Conservation (phyloP, 1,284 basidiomycete species). For the Sutorius eximius region DNA sequence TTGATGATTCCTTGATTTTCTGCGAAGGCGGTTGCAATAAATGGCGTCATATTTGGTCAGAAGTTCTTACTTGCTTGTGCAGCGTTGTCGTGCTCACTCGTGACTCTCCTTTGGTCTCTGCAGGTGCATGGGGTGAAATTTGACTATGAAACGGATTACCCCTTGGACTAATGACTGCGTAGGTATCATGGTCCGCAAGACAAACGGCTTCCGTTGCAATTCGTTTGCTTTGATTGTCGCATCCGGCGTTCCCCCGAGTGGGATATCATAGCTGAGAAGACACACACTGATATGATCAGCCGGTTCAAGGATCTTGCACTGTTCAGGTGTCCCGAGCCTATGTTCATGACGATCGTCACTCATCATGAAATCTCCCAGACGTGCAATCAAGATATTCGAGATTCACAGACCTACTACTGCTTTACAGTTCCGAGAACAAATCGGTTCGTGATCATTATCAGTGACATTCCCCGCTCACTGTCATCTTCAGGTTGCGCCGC, state of each 20-base stretch:
- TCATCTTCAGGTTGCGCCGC: slow-evolving; percentile 50
- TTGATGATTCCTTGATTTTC: slow-evolving; percentile 52
- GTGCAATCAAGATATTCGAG: slow-evolving; percentile 73
- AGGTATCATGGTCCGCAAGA: slow-evolving; percentile 66
- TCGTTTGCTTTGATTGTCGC: slow-evolving; percentile 71
- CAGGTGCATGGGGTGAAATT: slow-evolving; percentile 75
- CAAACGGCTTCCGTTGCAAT: slow-evolving; percentile 53
- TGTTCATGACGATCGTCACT: background rate
- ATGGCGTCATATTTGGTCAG: slow-evolving; percentile 76
- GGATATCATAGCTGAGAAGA: slow-evolving; percentile 60
- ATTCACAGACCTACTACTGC: slow-evolving; percentile 46
- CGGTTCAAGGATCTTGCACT: slow-evolving; percentile 66
- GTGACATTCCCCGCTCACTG: slow-evolving; percentile 6
- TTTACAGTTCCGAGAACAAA: slow-evolving; percentile 55
- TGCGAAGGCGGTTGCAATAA: slow-evolving; percentile 68
- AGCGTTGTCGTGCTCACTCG: slow-evolving; percentile 5
- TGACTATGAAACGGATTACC: background rate
- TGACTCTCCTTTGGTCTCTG: background rate
- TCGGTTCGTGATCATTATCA: slow-evolving; percentile 45
- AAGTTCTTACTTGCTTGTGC: slow-evolving; percentile 2
- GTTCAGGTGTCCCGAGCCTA: slow-evolving; percentile 52
- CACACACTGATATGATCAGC: slow-evolving; percentile 58
- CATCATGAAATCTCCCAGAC: slow-evolving; percentile 41
- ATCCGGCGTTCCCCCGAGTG: slow-evolving; percentile 62
- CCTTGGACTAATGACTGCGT: background rate